These are phyloP conservation scores for Lepidopterella palustris DNA, from an alignment of 495 filamentous ascomycete species.

Conservation along the genomic window DNA sequence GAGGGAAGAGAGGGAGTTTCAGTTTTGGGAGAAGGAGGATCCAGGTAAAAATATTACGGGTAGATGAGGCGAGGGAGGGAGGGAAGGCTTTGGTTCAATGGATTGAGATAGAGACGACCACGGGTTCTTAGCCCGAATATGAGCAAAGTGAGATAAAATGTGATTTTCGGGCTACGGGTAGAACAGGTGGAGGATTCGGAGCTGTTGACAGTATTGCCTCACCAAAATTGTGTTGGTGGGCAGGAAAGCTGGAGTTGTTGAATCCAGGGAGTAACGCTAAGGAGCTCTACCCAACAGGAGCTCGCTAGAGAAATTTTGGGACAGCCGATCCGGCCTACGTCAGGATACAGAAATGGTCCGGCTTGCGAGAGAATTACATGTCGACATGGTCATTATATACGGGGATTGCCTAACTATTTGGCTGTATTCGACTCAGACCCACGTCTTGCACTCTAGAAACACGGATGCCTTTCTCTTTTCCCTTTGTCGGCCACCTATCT, in stretches of 20 bases:
- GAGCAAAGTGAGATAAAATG: background rate
- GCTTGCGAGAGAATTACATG: background rate
- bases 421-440: too few relatives aligned
- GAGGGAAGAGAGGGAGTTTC: background rate
- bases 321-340: background rate
- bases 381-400: too few relatives aligned
- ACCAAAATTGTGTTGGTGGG: background rate
- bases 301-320: too few relatives aligned
- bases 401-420: too few relatives aligned
- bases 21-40: background rate
- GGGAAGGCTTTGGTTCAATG: too few relatives aligned
- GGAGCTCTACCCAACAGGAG: too few relatives aligned
- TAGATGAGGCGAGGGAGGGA: background rate
- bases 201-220: background rate
- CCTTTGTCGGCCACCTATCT: too few relatives aligned
- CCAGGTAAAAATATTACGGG: too few relatives aligned
- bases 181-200: background rate
- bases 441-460: too few relatives aligned
- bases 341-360: background rate
- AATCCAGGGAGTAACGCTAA: too few relatives aligned
- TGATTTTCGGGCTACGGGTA: background rate
- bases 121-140: background rate
- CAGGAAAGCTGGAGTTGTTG: background rate
- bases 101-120: background rate
- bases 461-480: too few relatives aligned